Percentiles rank a stretch among this genome's conserved stretches.
These are phyloP conservation scores for Schoenoplectus triqueter DNA, from an alignment of 202 grass and related monocot genomes.

Conservation along the genomic window DNA sequence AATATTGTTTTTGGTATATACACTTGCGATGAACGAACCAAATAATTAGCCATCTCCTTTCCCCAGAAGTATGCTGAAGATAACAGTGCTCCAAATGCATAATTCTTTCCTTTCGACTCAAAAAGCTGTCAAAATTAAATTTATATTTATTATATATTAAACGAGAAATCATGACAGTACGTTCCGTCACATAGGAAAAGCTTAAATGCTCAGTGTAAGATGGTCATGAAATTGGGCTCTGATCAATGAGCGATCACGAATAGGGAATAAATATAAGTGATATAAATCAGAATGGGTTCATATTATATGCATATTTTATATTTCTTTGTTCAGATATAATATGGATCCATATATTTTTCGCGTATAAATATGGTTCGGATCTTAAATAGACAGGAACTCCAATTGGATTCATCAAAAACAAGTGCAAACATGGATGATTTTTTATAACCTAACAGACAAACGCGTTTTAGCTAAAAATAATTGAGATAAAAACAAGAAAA, in stretches of 20 bases:
- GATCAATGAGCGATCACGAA: not conserved
- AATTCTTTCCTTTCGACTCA: slow-evolving; percentile 18
- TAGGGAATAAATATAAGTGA: not conserved
- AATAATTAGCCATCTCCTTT: slow-evolving; percentile 39
- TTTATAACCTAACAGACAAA: not conserved
- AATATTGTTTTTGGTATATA: slow-evolving; percentile 32
- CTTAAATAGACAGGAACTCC: not conserved
- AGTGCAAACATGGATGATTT: not conserved
- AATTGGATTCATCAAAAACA: not conserved
- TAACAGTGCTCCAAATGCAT: slow-evolving; percentile 37
- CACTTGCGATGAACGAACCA: slow-evolving; percentile 27
- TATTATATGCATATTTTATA: not conserved
- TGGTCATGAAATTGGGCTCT: not conserved
- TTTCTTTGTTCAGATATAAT: not conserved
- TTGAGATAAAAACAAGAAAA: not conserved
- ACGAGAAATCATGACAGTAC: not conserved
- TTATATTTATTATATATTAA: not conserved
- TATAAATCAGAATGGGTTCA: not conserved
- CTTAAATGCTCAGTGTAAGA: not conserved
- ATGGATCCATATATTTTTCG: not conserved
- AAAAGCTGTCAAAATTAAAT: slow-evolving; percentile 30
- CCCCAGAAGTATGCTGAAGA: slow-evolving; percentile 43
- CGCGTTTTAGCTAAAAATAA: not conserved
- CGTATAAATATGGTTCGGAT: not conserved
- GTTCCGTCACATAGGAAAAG: not conserved